Evolutionary conservation across 2,329 filamentous ascomycete genomes (phyloP), one percentile per base, ranked within the genome.

Genomic region (Tolypocladium tundrense): DNA sequence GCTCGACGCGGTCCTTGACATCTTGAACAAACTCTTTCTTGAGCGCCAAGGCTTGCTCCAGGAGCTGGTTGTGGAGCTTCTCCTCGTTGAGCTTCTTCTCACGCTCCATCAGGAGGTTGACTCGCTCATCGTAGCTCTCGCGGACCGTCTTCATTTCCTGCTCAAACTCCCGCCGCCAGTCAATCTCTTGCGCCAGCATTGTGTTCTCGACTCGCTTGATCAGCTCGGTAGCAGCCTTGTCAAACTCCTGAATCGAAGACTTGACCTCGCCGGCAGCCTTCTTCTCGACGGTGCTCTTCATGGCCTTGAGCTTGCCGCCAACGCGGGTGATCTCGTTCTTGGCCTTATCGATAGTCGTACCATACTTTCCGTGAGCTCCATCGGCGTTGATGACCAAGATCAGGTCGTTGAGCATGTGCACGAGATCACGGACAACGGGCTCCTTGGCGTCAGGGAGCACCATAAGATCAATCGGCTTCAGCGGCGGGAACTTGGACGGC

Each of bases 351-450:
- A 99, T 86, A 1, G 91, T 87, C 3, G 83, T 81, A 56, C 84
- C 85, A 74, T 94, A 96, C 72, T 88, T 91, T 64, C 81, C 81
- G 61, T 87, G 84, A 58, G 90, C 84, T 60, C 87, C 84, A 70
- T 96, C 93, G 59, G 89, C 88, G 72, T 97, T 96, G 70, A 97
- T 87, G 53, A 95, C 90, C 10, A 90, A 86, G 69, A 99, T 96
- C 66, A 99, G 88, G 72, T 96, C 91, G 75, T 99, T 99, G 66
- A 99, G 82, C 76, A 96, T 93, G 76, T 90, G 93, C 60, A 96
- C 91, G 7, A 99, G 80, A 67, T 97, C 91, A 73, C 97, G 91
- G 27, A 97, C 89, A 41, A 96, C 82, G 35, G 90, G 89, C 70
- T 97, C 93, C 60, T 86, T 84, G 56, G 88, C 90, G 66, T 91